Base-by-base conservation (phyloP, 2,329 filamentous ascomycete genomes). In the Pseudopyrenochaeta lycopersici region DNA sequence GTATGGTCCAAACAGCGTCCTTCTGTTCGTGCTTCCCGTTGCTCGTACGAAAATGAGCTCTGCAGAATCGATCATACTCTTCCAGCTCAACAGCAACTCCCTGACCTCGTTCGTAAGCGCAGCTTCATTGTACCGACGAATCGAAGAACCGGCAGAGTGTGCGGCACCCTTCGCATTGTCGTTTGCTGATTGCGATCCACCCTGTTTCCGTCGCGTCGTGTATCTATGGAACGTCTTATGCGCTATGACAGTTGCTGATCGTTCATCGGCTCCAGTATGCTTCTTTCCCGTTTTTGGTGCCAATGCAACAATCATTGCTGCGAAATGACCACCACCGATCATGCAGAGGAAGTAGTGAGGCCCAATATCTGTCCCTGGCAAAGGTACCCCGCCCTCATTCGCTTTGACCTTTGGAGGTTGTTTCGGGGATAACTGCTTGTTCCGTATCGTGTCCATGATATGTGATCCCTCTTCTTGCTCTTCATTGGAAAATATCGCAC, bases 201-300 rank as follows among this genome's bases (percentile, higher is more conserved):
- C 95, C 75, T 99, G 95, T 75, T 99, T 99, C 63, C 95, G 85
- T 61, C 95, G 85, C 5, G 95, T 99, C 0, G 96, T 99, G 72
- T 99, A 99, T 52, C 95, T 86, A 75, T 99, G 96, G 75, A 98
- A 99, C 0, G 94, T 97, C 80, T 99, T 99, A 77, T 98, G 94
- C 0, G 92, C 94, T 39, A 97, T 83, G 0, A 98, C 91, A 0
- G 89, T 90, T 5, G 94, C 92, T 68, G 96, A 90, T 47, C 91
- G 85, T 62, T 96, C 92, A 71, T 96, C 85, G 1, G 89, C 82
- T 0, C 90, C 90, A 11, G 85, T 80, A 2, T 82, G 81, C 46
- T 86, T 86, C 71, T 91, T 94, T 32, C 86, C 85, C 47, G 90
- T 81, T 58, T 92, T 90, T 0, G 95, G 93, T 0, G 91, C 87